phyloP scores from a whole-genome alignment of 192 early-diverging fungal species.

The Oehlia diaphana region DNA sequence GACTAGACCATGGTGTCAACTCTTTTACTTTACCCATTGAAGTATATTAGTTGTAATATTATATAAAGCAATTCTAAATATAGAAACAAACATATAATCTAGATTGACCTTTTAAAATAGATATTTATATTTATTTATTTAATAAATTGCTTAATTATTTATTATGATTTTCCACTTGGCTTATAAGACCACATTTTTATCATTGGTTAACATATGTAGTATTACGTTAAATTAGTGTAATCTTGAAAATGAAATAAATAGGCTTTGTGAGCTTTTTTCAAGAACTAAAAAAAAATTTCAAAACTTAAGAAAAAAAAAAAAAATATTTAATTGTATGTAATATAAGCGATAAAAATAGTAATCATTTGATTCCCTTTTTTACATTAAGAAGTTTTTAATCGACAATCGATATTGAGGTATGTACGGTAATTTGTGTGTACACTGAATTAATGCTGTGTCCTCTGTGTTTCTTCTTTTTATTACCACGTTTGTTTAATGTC shows the following conservation, averaged over 20 bases:
- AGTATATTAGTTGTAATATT: neutral
- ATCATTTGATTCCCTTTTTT: neutral
- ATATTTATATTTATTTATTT: too few relatives aligned
- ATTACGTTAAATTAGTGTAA: neutral
- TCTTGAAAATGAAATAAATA: neutral
- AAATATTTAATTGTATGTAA: neutral
- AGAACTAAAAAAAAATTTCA: neutral
- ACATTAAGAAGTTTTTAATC: neutral
- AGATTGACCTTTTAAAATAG: too few relatives aligned
- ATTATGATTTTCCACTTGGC: neutral
- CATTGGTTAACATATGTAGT: neutral
- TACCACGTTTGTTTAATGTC: neutral
- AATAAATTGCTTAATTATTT: neutral
- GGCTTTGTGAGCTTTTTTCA: neutral
- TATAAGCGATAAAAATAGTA: neutral
- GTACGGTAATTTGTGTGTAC: neutral
- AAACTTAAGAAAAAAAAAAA: neutral
- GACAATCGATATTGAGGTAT: neutral
- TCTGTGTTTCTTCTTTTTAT: neutral
- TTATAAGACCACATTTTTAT: neutral
- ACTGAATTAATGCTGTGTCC: neutral
- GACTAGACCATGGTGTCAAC: neutral
- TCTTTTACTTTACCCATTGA: neutral
- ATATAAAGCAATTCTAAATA: neutral
- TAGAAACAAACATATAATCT: neutral